Percentiles rank a stretch among this genome's conserved stretches.
These are phyloP conservation scores for Coemansia aciculifera DNA, from an alignment of 192 early-diverging fungal genomes.

Conservation along the genomic window DNA sequence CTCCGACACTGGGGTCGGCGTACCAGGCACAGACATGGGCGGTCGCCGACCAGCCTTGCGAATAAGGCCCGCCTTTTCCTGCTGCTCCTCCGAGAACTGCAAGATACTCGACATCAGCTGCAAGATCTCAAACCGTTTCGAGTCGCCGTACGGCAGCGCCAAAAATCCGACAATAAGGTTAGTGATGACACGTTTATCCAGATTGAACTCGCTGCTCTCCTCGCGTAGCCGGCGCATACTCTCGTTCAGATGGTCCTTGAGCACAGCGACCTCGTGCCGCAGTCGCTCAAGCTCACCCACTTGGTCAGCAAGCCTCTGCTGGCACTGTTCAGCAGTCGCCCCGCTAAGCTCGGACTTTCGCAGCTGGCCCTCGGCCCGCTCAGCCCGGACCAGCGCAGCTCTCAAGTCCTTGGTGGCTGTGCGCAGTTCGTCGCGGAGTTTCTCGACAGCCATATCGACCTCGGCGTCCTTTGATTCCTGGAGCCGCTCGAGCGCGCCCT, in stretches of 20 bases:
- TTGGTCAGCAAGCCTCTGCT: conserved; percentile 57
- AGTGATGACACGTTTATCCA: conserved; percentile 84
- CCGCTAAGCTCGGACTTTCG: conserved; percentile 31
- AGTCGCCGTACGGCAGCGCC: conserved; percentile 80
- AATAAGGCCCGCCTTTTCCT: conserved; percentile 77
- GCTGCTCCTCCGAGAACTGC: conserved; percentile 86
- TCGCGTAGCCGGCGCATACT: conserved; percentile 86
- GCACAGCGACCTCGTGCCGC: conserved; percentile 61
- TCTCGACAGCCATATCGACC: conserved; percentile 60
- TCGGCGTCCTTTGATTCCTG: conserved; percentile 74
- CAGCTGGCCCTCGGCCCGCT: conserved; percentile 30
- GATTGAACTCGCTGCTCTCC: conserved; percentile 73
- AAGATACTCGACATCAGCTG: conserved; percentile 87
- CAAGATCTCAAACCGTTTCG: conserved; percentile 89
- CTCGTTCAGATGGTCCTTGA: conserved; percentile 89
- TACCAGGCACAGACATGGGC: conserved; percentile 45
- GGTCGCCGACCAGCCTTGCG: conserved; percentile 59
- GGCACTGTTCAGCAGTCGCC: conserved; percentile 56
- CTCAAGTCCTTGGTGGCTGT: conserved; percentile 50
- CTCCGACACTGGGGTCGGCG: conserved; percentile 51
- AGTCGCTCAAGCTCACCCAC: conserved; percentile 56
- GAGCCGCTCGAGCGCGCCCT: conserved; percentile 84
- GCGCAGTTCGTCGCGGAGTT: conserved; percentile 55
- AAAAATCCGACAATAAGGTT: conserved; percentile 90
- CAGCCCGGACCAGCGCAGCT: conserved; percentile 60